Base-by-base conservation (phyloP, 768 basidiomycete species). In the Collybiopsis luxurians region DNA sequence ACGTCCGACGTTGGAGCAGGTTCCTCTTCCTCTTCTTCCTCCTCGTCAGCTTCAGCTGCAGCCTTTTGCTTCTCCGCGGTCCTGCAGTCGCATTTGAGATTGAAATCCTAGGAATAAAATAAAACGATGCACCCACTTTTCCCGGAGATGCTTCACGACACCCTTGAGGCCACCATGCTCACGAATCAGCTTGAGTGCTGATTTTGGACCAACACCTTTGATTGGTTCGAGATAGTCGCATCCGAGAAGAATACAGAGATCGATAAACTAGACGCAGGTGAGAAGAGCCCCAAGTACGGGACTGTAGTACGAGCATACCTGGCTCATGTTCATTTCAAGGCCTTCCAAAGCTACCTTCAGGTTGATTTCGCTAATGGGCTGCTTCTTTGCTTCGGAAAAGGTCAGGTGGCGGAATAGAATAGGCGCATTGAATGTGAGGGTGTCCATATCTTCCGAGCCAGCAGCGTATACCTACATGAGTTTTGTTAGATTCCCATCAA, bases 161-260 rank as follows among this genome's bases (percentile, higher is more conserved):
- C 77, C 80, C 43, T 78, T 82, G 19, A 99, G 79, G 10, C 79
- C 78, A 9, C 86, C 86, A 57, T 91, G 75, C 66, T 99, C 96
- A 60, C 90, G 79, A 43, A 98, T 80, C 30, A 98, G 82, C 72
- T 98, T 99, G 50, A 97, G 76, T 2, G 96, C 97, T 13, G 87
- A 93, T 69, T 98, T 97, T 13, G 97, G 95, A 26, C 97, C 97
- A 42, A 99, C 76, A 2, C 97, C 97, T 71, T 87, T 95, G 68
- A 97, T 94, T n/a, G 97, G 97, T 69, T 99, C 97, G 57, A 99
- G 86, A 72, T 99, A 99, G 67, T 99, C 97, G 58, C 97, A 99
- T 4, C 97, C 97, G 38, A 98, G 85, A 9, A 99, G 81, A 61
- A 99, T 90, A 67, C 96, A 99, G 3, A 99, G 79, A 63, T 99